phyloP scores from a whole-genome alignment of 2,329 filamentous ascomycete species.

The Paracoccidioides brasiliensis region DNA sequence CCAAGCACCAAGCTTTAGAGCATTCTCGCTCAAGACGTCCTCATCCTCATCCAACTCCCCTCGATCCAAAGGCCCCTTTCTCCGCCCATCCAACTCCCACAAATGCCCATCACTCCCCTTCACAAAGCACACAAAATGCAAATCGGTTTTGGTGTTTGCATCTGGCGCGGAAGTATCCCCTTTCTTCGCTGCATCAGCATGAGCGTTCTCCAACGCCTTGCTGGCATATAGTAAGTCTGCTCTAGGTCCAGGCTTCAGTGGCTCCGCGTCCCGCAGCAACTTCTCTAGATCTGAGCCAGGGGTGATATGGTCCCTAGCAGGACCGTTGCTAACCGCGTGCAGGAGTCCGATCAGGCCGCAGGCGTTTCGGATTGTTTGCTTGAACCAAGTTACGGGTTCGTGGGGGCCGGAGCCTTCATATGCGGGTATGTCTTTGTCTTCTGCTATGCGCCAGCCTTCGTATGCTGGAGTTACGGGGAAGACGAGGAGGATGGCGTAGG shows the following conservation, averaged over 20 bases:
- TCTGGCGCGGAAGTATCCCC: conserved; percentile 70
- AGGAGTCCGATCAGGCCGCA: conserved; percentile 83
- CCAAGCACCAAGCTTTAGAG: conserved; percentile 55
- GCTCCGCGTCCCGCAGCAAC: conserved; percentile 57
- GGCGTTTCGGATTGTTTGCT: conserved; percentile 85
- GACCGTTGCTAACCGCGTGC: conserved; percentile 70
- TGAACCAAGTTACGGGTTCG: conserved; percentile 85
- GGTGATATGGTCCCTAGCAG: conserved; percentile 50
- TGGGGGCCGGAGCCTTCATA: conserved; percentile 54
- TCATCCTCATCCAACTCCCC: conserved; percentile 47
- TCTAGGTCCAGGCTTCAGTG: conserved; percentile 52
- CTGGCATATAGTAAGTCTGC: conserved; percentile 67
- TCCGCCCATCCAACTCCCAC: conserved; percentile 68
- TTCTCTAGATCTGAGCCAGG: conserved; percentile 33
- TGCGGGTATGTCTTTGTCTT: conserved; percentile 51
- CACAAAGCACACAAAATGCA: conserved; percentile 94
- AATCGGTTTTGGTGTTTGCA: conserved; percentile 69
- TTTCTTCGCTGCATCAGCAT: conserved; percentile 59
- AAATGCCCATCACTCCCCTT: conserved; percentile 58
- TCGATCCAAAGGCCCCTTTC: conserved; percentile 60
- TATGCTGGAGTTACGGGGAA: conserved; percentile 74
- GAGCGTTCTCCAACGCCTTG: conserved; percentile 60
- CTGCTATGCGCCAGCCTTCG: conserved; percentile 59
- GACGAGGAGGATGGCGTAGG: conserved; percentile 77
- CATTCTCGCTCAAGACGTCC: conserved; percentile 63